phyloP scores from a whole-genome alignment of 371 early-diverging fungal species.

The Rhizomucor pusillus region DNA sequence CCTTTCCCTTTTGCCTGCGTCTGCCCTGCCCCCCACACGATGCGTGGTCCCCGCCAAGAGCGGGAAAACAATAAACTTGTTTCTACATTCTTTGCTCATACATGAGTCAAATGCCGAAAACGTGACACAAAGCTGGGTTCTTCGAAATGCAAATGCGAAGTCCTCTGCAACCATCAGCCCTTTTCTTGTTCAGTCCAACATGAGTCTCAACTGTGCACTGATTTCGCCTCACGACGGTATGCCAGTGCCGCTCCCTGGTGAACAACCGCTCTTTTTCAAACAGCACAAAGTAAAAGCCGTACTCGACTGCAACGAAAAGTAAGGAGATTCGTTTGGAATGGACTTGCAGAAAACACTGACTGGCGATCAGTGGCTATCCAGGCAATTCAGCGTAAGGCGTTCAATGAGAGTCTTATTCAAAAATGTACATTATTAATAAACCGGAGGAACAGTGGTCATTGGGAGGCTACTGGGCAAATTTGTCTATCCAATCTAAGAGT shows the following conservation, averaged over 20 bases:
- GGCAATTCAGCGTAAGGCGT: constrained; percentile 39
- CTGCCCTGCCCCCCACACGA: too few species aligned
- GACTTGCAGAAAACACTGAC: not conserved
- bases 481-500: not conserved
- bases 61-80: too few species aligned
- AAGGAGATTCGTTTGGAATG: constrained; percentile 11
- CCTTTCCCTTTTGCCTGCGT: too few species aligned
- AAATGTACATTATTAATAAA: not conserved
- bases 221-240: constrained; percentile 30
- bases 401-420: not conserved
- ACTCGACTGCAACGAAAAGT: constrained; percentile 37
- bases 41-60: too few species aligned
- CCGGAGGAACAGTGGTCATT: not conserved
- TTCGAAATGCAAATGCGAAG: too few species aligned
- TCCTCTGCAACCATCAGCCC: too few species aligned
- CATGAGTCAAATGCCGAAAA: too few species aligned
- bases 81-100: too few species aligned
- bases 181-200: constrained; percentile 9
- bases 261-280: constrained; percentile 39
- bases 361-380: constrained; percentile 29
- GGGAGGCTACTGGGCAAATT: not conserved
- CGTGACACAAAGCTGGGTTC: too few species aligned
- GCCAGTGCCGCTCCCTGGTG: constrained; percentile 48
- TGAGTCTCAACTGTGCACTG: constrained; percentile 60
- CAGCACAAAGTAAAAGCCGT: constrained; percentile 33